Conservation (phyloP, 2,329 filamentous ascomycete species). For the Chaetomium strumarium region DNA sequence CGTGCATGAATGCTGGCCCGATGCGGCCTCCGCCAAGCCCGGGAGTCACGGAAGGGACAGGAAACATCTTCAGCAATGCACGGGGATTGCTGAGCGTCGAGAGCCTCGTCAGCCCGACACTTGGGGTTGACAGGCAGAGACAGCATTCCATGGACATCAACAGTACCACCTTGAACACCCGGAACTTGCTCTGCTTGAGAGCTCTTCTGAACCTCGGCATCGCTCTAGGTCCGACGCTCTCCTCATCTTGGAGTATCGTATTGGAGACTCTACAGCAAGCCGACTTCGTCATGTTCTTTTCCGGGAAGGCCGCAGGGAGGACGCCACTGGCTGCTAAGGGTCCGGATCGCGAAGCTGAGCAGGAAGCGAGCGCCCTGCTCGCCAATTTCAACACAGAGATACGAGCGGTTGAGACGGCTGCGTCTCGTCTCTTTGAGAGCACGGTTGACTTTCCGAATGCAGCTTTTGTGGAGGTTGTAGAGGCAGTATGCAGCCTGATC, state of each 20-base stretch:
- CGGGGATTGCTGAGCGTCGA: slow-evolving; percentile 70
- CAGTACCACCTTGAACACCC: slow-evolving; percentile 63
- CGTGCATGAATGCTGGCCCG: slow-evolving; percentile 48
- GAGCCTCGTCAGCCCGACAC: slow-evolving; percentile 56
- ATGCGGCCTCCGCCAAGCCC: slow-evolving; percentile 41
- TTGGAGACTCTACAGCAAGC: slow-evolving; percentile 90
- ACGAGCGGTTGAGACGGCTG: slow-evolving; percentile 81
- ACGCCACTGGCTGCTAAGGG: slow-evolving; percentile 43
- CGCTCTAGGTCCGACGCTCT: slow-evolving; percentile 81
- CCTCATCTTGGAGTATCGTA: slow-evolving; percentile 81
- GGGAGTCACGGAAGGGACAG: slow-evolving; percentile 41
- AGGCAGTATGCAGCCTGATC: slow-evolving; percentile 68
- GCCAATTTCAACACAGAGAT: slow-evolving; percentile 74
- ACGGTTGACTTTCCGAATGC: slow-evolving; percentile 84
- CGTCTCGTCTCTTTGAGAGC: slow-evolving; percentile 81
- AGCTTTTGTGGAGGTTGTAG: slow-evolving; percentile 71
- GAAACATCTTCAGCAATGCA: slow-evolving; percentile 63
- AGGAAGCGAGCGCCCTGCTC: slow-evolving; percentile 46
- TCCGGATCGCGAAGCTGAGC: slow-evolving; percentile 44
- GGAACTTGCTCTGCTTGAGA: slow-evolving; percentile 83
- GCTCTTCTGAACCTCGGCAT: slow-evolving; percentile 94
- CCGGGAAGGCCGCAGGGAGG: slow-evolving; percentile 48
- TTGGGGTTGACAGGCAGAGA: slow-evolving; percentile 52
- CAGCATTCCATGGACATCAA: slow-evolving; percentile 53
- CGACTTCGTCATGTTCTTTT: slow-evolving; percentile 73